phyloP scores from a whole-genome alignment of 208 protist genomes.

The Trypanosoma caninum region DNA sequence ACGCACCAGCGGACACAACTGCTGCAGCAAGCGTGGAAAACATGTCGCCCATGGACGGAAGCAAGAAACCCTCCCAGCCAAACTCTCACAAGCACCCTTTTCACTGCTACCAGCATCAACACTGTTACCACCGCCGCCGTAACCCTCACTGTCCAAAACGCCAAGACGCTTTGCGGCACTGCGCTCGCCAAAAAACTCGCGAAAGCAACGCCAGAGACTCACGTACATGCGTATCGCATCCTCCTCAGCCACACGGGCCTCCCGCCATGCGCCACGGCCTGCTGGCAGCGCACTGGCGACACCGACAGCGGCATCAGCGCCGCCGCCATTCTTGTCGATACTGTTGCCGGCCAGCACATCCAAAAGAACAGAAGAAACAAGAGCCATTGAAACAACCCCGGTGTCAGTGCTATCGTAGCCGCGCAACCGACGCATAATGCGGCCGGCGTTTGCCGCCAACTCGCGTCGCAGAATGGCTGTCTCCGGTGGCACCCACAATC shows the following conservation, averaged over 20 bases:
- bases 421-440: constrained; percentile 49
- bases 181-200: constrained; percentile 72
- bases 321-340: too few relatives aligned
- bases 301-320: too few relatives aligned
- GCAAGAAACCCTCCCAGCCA: neutral
- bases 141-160: constrained; percentile 12
- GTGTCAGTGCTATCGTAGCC: constrained; percentile 54
- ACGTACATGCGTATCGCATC: constrained; percentile 47
- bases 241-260: constrained; percentile 36
- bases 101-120: neutral
- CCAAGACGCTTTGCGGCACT: constrained; percentile 71
- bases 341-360: constrained; percentile 3
- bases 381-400: constrained; percentile 62
- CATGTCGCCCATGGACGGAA: constrained; percentile 20
- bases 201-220: constrained; percentile 51
- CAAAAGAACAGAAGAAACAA: constrained; percentile 47
- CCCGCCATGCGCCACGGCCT: constrained; percentile 33
- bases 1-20: constrained; percentile 15
- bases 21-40: constrained; percentile 45
- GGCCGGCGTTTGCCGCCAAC: constrained; percentile 31
- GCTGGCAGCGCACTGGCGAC: too few relatives aligned
- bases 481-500: neutral
- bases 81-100: neutral
- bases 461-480: constrained; percentile 18
- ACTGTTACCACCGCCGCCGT: neutral